Base-by-base conservation (phyloP, 164 flowering plant genomes). In the Taxillus chinensis region DNA sequence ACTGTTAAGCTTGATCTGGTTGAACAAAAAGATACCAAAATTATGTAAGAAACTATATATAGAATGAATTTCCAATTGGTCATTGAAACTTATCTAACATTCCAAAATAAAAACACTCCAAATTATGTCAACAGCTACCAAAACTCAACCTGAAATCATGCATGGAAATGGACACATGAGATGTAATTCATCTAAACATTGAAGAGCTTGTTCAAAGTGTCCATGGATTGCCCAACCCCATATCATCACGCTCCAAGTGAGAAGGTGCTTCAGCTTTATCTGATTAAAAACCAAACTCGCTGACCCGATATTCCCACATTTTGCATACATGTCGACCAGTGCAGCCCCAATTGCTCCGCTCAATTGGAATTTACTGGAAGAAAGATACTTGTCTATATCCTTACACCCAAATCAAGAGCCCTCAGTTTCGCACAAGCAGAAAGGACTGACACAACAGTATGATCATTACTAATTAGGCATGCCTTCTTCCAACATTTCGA, bases 141-240 rank as follows among this genome's bases (percentile, higher is more conserved):
- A n/a, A n/a, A n/a, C n/a, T n/a, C n/a, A n/a, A n/a, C n/a, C n/a
- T n/a, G n/a, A n/a, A n/a, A n/a, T n/a, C n/a, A n/a, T n/a, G n/a
- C n/a, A n/a, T n/a, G n/a, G n/a, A n/a, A n/a, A n/a, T n/a, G n/a
- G n/a, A n/a, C n/a, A n/a, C n/a, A n/a, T n/a, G n/a, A n/a, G n/a
- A n/a, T n/a, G n/a, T n/a, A n/a, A n/a, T n/a, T 67, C 39, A 41
- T 75, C 68, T 58, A 79, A 81, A 60, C 70, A 75, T 17, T 65
- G 73, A 45, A 84, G 69, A 46, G 89, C 77, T 68, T 74, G 73
- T 39, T 71, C 67, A 48, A 64, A 70, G 68, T 56, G 58, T 45
- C 85, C 85, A 72, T 81, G 77, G 55, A 79, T 70, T 14, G 86
- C 83, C 77, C 74, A 81, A 51, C 89, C 85, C 67, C 73, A 75